Base-by-base conservation (phyloP, 1,139 yeast genomes). In the Scheffersomyces titani region DNA sequence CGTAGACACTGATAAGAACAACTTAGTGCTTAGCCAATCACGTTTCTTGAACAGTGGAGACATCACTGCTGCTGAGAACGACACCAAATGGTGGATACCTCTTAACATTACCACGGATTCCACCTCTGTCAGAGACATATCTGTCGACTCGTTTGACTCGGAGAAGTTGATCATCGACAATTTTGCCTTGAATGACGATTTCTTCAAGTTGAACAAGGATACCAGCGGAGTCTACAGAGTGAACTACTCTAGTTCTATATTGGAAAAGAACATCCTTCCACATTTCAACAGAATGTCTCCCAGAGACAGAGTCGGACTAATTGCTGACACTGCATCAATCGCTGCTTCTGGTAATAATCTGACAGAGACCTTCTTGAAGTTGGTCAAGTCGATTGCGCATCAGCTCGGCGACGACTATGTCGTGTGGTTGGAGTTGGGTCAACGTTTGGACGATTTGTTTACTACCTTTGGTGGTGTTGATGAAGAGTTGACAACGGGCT, bases 1-100 rank as follows among this genome's bases (percentile, higher is more conserved):
- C 54, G 94, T 90, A 40, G 87, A 83, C 66, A 72, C 75, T 47
- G 77, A 71, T 45, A 73, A 70, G 30, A 71, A 72, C 19, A 70
- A 75, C 53, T 74, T 90, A 63, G 78, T 77, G 16, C 78, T 90
- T 56, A 80, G 78, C 52, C 97, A 91, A 76, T 81, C 89, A 68
- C 84, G 97, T 68, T 91, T 87, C 76, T 80, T 91, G 66, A 82
- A 86, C 55, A 85, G 94, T 55, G 97, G 93, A 55, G 96, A 90
- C 70, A 92, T 85, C 59, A 84, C 81, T 67, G 85, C 84, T 5
- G 92, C 86, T 60, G 73, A 70, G 49, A 61, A 69, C 58, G 54
- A 57, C 46, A 82, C 87, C n/a, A 61, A 72, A 19, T 90, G 96
- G 96, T 89, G 92, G 91, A 75, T 89, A 55, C 96, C 96, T 4